Evolutionary conservation across 2,329 filamentous ascomycete species (phyloP).

Genomic region (Fusarium buxicola): DNA sequence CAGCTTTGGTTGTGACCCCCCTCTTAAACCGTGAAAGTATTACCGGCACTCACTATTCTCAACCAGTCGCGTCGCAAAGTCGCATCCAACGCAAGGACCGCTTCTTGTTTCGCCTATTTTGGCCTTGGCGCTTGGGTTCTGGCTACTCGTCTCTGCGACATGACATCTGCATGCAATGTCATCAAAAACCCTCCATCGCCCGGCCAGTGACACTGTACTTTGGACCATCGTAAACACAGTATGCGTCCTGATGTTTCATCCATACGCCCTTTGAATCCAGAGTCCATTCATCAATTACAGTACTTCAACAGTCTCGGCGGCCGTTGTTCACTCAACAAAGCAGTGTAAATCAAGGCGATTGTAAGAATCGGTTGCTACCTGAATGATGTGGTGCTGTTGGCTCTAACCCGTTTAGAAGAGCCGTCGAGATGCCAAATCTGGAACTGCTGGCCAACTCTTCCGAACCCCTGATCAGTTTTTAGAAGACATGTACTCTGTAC

Average conservation of each 20-base stretch:
- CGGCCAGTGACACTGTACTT: constrained; percentile 25
- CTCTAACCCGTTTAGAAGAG: constrained; percentile 5
- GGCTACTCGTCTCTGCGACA: constrained; percentile 14
- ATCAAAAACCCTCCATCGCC: constrained; percentile 3
- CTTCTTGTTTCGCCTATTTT: constrained; percentile 4
- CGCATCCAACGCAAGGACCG: constrained; percentile 5
- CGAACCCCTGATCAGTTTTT: constrained; percentile 2
- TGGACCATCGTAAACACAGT: constrained; percentile 26
- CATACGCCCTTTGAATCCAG: constrained; percentile 14
- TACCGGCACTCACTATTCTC: too few relatives aligned
- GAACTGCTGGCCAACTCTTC: background rate
- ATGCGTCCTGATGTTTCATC: constrained; percentile 2
- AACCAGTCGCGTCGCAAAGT: constrained; percentile 1
- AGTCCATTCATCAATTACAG: background rate
- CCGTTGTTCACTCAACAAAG: background rate
- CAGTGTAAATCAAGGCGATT: background rate
- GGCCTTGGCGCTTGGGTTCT: constrained; percentile 5
- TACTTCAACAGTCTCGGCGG: background rate
- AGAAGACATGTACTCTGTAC: background rate
- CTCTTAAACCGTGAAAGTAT: too few relatives aligned
- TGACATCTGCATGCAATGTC: constrained; percentile 17
- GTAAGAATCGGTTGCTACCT: background rate
- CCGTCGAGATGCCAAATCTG: background rate
- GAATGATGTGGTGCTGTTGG: constrained; percentile 8
- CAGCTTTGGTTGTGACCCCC: background rate